Evolutionary conservation across 257 asterid species (phyloP).

Genomic region (Scutellaria minor): DNA sequence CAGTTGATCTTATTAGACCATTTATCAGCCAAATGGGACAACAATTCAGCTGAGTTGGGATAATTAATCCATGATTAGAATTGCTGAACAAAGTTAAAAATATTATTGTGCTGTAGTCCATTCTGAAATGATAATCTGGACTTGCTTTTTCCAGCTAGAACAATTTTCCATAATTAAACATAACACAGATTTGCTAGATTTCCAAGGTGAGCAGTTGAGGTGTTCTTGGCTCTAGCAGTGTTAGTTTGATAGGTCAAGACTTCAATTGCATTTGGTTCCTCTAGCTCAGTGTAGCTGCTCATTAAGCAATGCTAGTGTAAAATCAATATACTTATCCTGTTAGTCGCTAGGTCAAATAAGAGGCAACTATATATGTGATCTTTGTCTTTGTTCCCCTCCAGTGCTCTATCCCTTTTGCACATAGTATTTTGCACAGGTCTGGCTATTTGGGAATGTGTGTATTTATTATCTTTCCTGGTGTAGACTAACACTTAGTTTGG

Average conservation of each 20-base stretch:
- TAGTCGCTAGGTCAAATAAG: neutral
- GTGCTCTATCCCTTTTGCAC: neutral
- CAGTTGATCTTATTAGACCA: neutral
- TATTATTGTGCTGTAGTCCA: neutral
- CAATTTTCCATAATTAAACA: slow-evolving; percentile 4
- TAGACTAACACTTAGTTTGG: neutral
- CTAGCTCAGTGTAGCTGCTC: slow-evolving; percentile 4
- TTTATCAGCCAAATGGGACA: slow-evolving; percentile 5
- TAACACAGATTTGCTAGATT: neutral
- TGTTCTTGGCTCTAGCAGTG: neutral
- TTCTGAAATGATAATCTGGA: slow-evolving; percentile 5
- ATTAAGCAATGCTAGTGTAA: neutral
- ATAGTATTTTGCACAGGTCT: neutral
- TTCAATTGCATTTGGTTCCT: neutral
- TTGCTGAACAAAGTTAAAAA: neutral
- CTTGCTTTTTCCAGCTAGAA: neutral
- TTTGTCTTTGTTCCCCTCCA: neutral
- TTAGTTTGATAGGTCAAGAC: slow-evolving; percentile 2
- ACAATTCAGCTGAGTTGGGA: neutral
- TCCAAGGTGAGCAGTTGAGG: neutral
- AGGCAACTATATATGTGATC: neutral
- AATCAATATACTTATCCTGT: no score
- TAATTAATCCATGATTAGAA: neutral
- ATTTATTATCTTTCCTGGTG: neutral
- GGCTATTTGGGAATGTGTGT: neutral